Evolutionary conservation across 352 stramenopile species (phyloP), one percentile per base, ranked within the genome.

Genomic region (Globisporangium ultimum): DNA sequence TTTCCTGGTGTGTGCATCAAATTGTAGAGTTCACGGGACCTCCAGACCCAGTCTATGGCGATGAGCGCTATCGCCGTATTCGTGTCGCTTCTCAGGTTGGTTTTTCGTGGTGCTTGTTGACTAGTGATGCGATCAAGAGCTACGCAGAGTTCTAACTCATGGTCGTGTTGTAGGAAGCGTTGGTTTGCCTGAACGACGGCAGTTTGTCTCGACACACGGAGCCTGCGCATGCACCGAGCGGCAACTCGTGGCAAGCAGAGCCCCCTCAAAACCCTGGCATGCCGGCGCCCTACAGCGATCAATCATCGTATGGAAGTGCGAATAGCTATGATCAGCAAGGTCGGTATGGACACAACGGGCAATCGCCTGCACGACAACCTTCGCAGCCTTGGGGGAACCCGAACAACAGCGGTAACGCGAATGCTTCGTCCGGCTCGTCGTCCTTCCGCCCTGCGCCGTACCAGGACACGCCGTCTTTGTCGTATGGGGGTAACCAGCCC

Each of bases 61-160:
- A 95, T 46, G 85, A 95, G 59, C 87, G 88, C 57, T 90, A 89
- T 61, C 83, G 85, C 22, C 85, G 84, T n/a, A 90, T 95, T 62
- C 80, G 85, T 14, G 83, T 91, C 15, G 80, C 84, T 28, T 73
- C 78, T 15, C 83, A 93, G 72, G 80, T 90, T 48, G 15, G 14
- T 49, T 5, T 36, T 36, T 36, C 28, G 8, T 36, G 28, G 2
- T 3, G 48, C 28, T 43, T 11, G 28, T 34, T 34, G 32, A 20
- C 34, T 36, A 10, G 3, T 36, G 28, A 36, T 36, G 28, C 28
- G 28, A 10, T 10, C 28, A 36, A 36, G 28, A 36, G 7, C 28
- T 6, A 0, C 28, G 28, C 28, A 36, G 28, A 6, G 28, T 36
- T 36, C 7, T 36, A 36, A 36, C 28, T 36, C 28, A 36, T 6